These are phyloP conservation scores for Pythium aquatile DNA, from an alignment of 352 stramenopile genomes.

Conservation along the genomic window DNA sequence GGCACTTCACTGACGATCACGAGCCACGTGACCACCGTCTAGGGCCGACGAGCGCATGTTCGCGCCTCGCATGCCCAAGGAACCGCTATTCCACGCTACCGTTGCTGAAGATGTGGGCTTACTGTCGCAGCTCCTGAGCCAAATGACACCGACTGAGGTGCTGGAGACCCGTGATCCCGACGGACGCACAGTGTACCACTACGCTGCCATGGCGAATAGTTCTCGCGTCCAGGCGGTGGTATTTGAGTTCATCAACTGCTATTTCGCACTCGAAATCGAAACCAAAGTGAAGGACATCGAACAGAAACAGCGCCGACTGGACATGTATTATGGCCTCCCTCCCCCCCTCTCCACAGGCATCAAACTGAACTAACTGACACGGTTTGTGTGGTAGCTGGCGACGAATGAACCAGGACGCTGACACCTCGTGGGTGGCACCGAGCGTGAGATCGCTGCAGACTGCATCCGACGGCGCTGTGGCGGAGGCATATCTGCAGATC, in stretches of 20 bases:
- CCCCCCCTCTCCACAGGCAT: background rate
- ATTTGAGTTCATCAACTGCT: slow-evolving; percentile 21
- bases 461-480: slow-evolving; percentile 24
- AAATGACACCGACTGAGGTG: slow-evolving; percentile 6
- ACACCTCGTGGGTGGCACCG: slow-evolving; percentile 34
- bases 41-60: slow-evolving; percentile 22
- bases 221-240: slow-evolving; percentile 14
- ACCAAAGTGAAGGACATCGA: slow-evolving; percentile 6
- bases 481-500: slow-evolving; percentile 33
- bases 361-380: background rate
- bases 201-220: slow-evolving; percentile 12
- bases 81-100: slow-evolving; percentile 21
- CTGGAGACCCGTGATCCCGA: slow-evolving; percentile 12
- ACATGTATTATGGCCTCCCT: slow-evolving; percentile 1
- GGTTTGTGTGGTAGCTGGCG: background rate
- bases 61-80: slow-evolving; percentile 10
- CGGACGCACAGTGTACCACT: slow-evolving; percentile 23
- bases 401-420: slow-evolving; percentile 7
- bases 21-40: background rate
- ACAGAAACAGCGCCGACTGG: slow-evolving; percentile 12
- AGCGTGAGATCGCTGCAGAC: slow-evolving; percentile 42
- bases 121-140: slow-evolving; percentile 16
- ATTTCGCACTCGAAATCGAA: slow-evolving; percentile 7
- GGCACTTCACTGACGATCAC: background rate
- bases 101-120: slow-evolving; percentile 13